phyloP scores from a whole-genome alignment of 305 asterid species.

The Rubia tinctorum region DNA sequence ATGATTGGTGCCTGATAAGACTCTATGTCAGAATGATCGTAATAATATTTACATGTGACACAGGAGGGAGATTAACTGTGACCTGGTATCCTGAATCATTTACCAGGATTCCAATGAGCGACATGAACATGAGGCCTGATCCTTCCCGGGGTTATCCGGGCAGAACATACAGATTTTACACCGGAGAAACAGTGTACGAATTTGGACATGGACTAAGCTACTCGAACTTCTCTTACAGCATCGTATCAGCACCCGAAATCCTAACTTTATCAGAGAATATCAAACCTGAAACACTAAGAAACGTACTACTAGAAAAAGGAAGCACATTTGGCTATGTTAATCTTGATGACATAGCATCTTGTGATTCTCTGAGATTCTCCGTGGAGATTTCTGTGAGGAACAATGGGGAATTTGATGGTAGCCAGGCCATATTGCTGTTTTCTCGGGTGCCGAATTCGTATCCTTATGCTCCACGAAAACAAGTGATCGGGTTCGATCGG shows the following conservation, averaged over 20 bases:
- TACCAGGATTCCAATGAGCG: conserved; percentile 68
- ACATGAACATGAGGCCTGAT: conserved; percentile 94
- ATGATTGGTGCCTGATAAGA: neutral
- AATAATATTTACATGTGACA: conserved; percentile 9
- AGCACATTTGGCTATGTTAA: conserved; percentile 30
- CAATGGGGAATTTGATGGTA: conserved; percentile 59
- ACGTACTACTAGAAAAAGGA: conserved; percentile 31
- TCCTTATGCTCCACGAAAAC: conserved; percentile 53
- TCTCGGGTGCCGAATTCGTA: conserved; percentile 29
- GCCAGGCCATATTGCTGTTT: conserved; percentile 60
- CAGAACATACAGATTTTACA: conserved; percentile 83
- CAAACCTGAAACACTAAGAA: conserved; percentile 21
- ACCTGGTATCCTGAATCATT: conserved; percentile 95
- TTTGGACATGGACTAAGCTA: conserved; percentile 90
- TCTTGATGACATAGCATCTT: conserved; percentile 46
- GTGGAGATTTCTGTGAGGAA: conserved; percentile 59
- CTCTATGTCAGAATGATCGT: neutral
- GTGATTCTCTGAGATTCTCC: conserved; percentile 51
- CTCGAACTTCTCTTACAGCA: conserved; percentile 48
- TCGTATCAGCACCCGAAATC: conserved; percentile 53
- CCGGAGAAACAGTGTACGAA: conserved; percentile 56
- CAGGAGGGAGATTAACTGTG: conserved; percentile 82
- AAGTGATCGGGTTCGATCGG: conserved; percentile 73
- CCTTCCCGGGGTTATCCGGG: conserved; percentile 75
- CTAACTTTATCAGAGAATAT: conserved; percentile 40